A percentile compares a stretch with the other conserved stretches of the same genome.
Conservation (phyloP, 805 yeast genomes). For the Spencermartinsiella europaea region DNA sequence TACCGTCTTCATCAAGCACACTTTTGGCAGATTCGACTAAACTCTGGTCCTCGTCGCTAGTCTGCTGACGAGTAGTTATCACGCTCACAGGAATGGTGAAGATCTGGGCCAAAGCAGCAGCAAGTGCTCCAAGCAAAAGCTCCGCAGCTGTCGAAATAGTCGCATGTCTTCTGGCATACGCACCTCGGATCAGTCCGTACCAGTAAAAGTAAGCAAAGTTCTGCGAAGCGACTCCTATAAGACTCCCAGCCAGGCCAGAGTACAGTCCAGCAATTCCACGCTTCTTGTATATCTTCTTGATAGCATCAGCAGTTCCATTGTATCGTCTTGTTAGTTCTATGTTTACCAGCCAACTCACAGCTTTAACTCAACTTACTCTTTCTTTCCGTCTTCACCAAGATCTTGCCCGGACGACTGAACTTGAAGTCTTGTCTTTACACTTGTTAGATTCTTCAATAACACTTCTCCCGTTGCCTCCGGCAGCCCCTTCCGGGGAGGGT, state of each 20-base stretch:
- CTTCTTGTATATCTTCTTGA: conserved; percentile 47
- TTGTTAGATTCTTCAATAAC: conserved; percentile 4
- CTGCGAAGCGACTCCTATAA: conserved; percentile 68
- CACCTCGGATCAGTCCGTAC: conserved; percentile 67
- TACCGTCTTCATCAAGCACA: conserved; percentile 58
- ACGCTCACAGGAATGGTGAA: conserved; percentile 80
- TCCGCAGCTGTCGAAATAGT: conserved; percentile 56
- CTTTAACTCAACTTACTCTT: not conserved
- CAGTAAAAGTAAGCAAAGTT: conserved; percentile 83
- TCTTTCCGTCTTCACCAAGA: conserved; percentile 9
- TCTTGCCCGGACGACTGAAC: conserved; percentile 44
- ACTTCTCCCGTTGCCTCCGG: not conserved
- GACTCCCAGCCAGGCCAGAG: conserved; percentile 62
- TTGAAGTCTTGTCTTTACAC: conserved; percentile 67
- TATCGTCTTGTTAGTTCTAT: conserved; percentile 34
- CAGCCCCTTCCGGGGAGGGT: too few species aligned
- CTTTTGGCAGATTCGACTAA: conserved; percentile 43
- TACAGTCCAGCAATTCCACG: conserved; percentile 68
- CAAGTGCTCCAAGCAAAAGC: conserved; percentile 67
- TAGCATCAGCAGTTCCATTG: conserved; percentile 56
- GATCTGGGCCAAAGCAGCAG: conserved; percentile 76
- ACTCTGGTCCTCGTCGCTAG: conserved; percentile 23
- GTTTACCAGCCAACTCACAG: not conserved
- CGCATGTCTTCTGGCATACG: conserved; percentile 42
- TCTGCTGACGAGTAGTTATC: conserved; percentile 56